Evolutionary conservation across 2,329 filamentous ascomycete species (phyloP).

Genomic region (Pseudogymnoascus sp.): DNA sequence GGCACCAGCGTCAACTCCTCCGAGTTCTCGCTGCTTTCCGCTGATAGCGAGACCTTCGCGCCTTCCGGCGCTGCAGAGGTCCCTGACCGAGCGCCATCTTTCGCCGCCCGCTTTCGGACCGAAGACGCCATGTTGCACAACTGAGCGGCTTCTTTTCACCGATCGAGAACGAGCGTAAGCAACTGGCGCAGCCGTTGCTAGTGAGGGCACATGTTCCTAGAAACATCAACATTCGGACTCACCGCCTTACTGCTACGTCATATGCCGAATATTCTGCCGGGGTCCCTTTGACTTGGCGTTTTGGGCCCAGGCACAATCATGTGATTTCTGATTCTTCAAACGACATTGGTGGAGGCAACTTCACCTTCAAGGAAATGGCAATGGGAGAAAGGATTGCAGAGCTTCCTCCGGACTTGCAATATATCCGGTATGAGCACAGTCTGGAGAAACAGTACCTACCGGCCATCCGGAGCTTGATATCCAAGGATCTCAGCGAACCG

Average conservation of each 20-base stretch:
- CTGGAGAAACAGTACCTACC: constrained; percentile 65
- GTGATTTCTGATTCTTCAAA: not conserved
- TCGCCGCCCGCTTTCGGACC: constrained; percentile 14
- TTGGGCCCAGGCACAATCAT: constrained; percentile 7
- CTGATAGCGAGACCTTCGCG: constrained; percentile 14
- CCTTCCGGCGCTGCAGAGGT: not conserved
- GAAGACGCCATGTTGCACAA: constrained; percentile 22
- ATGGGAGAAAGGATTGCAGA: constrained; percentile 6
- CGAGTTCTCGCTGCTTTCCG: constrained; percentile 24
- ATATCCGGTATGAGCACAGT: constrained; percentile 56
- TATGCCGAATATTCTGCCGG: not conserved
- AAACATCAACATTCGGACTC: not conserved
- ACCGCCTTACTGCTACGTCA: constrained; percentile 9
- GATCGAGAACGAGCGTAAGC: not conserved
- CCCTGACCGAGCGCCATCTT: not conserved
- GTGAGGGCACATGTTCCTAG: not conserved
- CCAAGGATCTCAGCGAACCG: constrained; percentile 91
- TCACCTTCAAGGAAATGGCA: constrained; percentile 5
- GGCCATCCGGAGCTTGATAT: constrained; percentile 85
- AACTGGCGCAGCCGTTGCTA: not conserved
- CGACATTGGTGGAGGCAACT: not conserved
- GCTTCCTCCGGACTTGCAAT: constrained; percentile 41
- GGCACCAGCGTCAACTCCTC: constrained; percentile 47
- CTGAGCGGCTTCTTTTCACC: not conserved
- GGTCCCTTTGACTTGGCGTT: not conserved